Conservation (phyloP, 2,329 filamentous ascomycete species). For the Colletotrichum limetticola region DNA sequence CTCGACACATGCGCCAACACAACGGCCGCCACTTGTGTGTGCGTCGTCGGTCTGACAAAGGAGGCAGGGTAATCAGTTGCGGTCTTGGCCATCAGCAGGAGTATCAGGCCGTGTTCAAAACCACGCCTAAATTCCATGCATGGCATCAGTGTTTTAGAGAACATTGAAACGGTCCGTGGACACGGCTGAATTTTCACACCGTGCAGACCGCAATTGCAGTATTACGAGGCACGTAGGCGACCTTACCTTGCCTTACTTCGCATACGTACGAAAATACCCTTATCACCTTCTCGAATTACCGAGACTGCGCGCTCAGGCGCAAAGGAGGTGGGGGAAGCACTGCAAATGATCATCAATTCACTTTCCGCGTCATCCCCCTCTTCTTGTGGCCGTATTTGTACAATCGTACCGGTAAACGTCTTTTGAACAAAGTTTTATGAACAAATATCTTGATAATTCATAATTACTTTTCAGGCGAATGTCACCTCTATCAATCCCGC, state of each 20-base stretch:
- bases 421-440: background rate
- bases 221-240: no score
- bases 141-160: background rate
- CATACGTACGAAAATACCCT: no score
- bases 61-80: background rate
- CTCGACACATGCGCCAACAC: constrained; percentile 1
- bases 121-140: background rate
- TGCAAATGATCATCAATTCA: background rate
- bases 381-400: no score
- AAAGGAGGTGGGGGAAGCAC: background rate
- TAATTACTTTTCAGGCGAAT: constrained; percentile 28
- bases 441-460: background rate
- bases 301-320: no score
- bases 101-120: background rate
- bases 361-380: background rate
- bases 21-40: background rate
- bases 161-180: no score
- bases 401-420: no score
- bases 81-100: background rate
- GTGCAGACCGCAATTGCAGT: no score
- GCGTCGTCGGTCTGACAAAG: background rate
- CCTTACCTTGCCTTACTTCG: no score
- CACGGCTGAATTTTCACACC: no score
- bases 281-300: no score
- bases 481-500: constrained; percentile 23